Percentiles rank a stretch among this genome's conserved stretches.
phyloP scores from a whole-genome alignment of 306 rosid species.

The Delonix regia region DNA sequence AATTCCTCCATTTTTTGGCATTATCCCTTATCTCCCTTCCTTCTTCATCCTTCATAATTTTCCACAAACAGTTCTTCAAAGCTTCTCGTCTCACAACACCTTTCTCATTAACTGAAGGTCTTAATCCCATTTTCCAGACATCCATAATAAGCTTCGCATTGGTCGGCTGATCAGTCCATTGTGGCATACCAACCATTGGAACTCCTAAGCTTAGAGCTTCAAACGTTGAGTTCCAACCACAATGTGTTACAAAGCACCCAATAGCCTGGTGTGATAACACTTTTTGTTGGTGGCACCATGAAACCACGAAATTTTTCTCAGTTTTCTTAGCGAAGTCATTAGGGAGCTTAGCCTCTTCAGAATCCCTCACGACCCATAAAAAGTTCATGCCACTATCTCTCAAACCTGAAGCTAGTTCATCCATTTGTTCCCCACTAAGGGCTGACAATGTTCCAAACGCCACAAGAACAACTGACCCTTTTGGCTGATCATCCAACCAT shows the following conservation, averaged over 20 bases:
- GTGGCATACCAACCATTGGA: neutral
- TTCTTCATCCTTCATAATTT: neutral
- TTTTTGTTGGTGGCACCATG: constrained; percentile 7
- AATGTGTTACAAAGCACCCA: neutral
- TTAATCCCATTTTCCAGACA: neutral
- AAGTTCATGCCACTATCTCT: neutral
- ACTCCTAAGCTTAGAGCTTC: neutral
- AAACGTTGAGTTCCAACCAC: neutral
- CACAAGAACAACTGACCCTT: neutral
- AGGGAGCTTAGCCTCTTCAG: neutral
- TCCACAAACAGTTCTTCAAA: neutral
- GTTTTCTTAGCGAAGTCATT: neutral
- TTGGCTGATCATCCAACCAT: constrained; percentile 2
- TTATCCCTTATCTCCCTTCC: neutral
- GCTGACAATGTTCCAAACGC: neutral
- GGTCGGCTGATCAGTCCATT: neutral
- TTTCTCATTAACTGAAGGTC: neutral
- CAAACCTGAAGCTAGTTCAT: neutral
- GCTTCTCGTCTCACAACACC: neutral
- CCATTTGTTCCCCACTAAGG: neutral
- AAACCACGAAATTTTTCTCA: neutral
- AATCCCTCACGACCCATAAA: neutral
- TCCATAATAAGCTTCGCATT: neutral
- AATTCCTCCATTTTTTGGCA: neutral
- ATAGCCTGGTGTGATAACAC: constrained; percentile 4